Conservation (phyloP, 192 early-diverging fungal species). For the Gamsiella multidivaricata region DNA sequence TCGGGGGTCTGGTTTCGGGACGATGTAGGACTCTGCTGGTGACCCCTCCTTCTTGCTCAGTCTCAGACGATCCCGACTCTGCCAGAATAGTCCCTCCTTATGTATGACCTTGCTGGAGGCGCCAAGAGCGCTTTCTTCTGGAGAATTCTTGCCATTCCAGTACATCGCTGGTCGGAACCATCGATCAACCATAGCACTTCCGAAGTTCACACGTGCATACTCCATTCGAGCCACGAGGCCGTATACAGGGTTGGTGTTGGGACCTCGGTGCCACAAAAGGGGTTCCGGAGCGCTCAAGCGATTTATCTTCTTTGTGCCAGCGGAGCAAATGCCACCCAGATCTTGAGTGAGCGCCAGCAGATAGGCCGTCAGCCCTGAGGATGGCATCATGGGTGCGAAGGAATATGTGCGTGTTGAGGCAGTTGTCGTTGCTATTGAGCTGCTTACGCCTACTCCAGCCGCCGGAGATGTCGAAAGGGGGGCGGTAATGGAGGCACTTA, state of each 20-base stretch:
- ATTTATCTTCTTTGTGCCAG: slow-evolving; percentile 45
- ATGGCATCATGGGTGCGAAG: slow-evolving; percentile 62
- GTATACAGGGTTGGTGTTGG: slow-evolving; percentile 70
- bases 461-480: background rate
- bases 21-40: slow-evolving; percentile 64
- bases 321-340: slow-evolving; percentile 60
- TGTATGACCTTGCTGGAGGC: slow-evolving; percentile 11
- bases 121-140: slow-evolving; percentile 18
- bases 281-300: slow-evolving; percentile 46
- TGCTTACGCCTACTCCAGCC: background rate
- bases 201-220: slow-evolving; percentile 61
- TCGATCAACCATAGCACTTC: slow-evolving; percentile 25
- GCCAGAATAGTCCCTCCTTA: slow-evolving; percentile 61
- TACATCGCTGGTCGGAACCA: slow-evolving; percentile 67
- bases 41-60: slow-evolving; percentile 67
- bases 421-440: background rate
- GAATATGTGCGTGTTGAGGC: slow-evolving; percentile 40
- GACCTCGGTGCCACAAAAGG: slow-evolving; percentile 66
- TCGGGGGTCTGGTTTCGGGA: slow-evolving; percentile 17
- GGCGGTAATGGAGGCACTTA: slow-evolving; percentile 10
- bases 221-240: slow-evolving; percentile 65
- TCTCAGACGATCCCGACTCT: slow-evolving; percentile 53
- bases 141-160: slow-evolving; percentile 68
- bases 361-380: slow-evolving; percentile 52
- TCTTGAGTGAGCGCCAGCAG: slow-evolving; percentile 46